A percentile compares a stretch with the other conserved stretches of the same genome.
Evolutionary conservation across 1,284 basidiomycete genomes (phyloP).

Genomic region (Agroathelia rolfsii): DNA sequence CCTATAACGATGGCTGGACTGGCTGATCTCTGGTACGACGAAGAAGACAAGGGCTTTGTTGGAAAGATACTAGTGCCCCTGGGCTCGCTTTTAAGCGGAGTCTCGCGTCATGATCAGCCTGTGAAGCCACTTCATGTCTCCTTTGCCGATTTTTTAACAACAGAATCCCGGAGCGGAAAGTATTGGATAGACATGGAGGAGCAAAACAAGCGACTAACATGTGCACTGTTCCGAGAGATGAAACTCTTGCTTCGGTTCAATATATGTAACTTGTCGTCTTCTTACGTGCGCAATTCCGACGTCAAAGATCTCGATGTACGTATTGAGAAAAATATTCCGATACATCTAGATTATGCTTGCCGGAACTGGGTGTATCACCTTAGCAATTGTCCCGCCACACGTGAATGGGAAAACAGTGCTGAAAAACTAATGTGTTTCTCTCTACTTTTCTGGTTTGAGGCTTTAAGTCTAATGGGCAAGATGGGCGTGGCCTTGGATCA

Average conservation of each 20-base stretch:
- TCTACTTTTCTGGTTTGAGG: not conserved
- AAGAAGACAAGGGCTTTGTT: no score
- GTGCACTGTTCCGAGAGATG: conserved; percentile 11
- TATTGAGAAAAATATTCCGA: conserved; percentile 3
- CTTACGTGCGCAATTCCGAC: conserved; percentile 1
- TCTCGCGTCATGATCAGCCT: not conserved
- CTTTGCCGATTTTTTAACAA: conserved; percentile 10
- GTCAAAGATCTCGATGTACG: conserved; percentile 1
- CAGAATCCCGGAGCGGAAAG: not conserved
- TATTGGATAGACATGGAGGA: conserved; percentile 8
- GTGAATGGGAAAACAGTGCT: conserved; percentile 1
- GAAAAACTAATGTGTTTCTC: not conserved
- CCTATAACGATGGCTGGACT: no score
- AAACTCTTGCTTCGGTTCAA: conserved; percentile 11
- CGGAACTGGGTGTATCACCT: conserved; percentile 4
- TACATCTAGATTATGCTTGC: not conserved
- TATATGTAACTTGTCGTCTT: conserved; percentile 1
- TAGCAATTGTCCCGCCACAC: not conserved
- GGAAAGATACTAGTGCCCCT: conserved; percentile 1
- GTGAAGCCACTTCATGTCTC: conserved; percentile 11
- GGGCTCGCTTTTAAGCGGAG: conserved; percentile 7
- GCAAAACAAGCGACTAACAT: conserved; percentile 9
- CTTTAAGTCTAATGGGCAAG: not conserved
- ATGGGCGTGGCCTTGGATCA: not conserved
- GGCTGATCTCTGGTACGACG: no score